A percentile compares a stretch with the other conserved stretches of the same genome.
These are phyloP conservation scores for Camelina sativa DNA, from an alignment of 345 rosid species.

Conservation along the genomic window DNA sequence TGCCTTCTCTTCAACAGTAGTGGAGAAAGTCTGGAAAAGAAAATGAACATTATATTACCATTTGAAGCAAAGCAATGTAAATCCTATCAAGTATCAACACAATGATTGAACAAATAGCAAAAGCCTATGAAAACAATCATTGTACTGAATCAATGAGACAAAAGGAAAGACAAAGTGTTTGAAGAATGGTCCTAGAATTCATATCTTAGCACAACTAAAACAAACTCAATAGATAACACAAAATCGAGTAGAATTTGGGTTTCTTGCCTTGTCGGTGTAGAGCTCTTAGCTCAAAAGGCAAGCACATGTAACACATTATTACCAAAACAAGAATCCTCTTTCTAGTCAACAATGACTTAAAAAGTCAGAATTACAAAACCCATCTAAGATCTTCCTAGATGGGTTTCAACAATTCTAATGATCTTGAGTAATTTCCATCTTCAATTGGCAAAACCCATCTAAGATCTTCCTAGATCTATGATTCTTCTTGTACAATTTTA, in stretches of 20 bases:
- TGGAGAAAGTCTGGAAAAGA: constrained; percentile 73
- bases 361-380: too few relatives aligned
- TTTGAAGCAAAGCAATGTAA: constrained; percentile 9
- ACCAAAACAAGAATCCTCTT: background rate
- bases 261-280: background rate
- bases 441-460: constrained; percentile 1
- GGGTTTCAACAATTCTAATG: background rate
- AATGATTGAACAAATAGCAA: background rate
- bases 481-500: constrained; percentile 28
- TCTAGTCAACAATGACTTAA: constrained; percentile 4
- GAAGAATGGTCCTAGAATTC: background rate
- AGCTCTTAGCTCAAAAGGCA: background rate
- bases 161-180: background rate
- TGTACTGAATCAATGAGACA: constrained; percentile 8
- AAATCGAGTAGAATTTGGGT: background rate
- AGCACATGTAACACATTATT: background rate
- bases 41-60: background rate
- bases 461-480: constrained; percentile 42
- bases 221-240: constrained; percentile 10
- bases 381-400: too few relatives aligned
- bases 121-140: background rate
- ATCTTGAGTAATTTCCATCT: constrained; percentile 23
- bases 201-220: background rate
- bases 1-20: constrained; percentile 93
- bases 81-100: background rate